Evolutionary conservation across 257 asterid genomes (phyloP).

Genomic region (Schizonepeta tenuifolia): DNA sequence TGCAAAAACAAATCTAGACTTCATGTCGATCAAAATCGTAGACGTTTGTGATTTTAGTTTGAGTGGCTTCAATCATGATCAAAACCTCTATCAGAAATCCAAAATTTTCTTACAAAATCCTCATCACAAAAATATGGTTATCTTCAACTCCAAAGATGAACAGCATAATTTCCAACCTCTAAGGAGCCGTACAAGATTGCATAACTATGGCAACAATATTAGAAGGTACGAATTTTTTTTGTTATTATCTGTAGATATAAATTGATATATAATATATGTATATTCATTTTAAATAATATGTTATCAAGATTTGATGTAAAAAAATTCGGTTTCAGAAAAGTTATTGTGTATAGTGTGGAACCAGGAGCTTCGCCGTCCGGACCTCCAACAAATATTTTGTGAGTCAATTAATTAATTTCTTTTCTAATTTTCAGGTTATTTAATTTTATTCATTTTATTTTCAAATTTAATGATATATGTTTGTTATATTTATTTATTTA

Average conservation of each 20-base stretch:
- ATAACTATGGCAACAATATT: constrained; percentile 9
- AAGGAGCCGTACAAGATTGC: constrained; percentile 24
- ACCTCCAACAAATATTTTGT: constrained; percentile 41
- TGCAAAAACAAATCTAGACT: constrained; percentile 1
- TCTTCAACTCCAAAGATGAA: constrained; percentile 26
- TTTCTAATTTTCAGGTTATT: neutral
- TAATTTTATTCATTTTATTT: too few relatives aligned
- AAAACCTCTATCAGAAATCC: constrained; percentile 12
- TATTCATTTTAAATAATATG: too few relatives aligned
- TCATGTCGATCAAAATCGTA: constrained; percentile 31
- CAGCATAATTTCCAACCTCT: neutral
- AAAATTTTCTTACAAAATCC: constrained; percentile 9
- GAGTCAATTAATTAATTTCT: constrained; percentile 1
- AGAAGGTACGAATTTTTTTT: constrained; percentile 30
- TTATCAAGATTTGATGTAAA: too few relatives aligned
- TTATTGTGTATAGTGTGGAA: constrained; percentile 29
- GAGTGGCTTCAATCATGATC: neutral
- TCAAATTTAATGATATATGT: too few relatives aligned
- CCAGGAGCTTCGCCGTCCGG: constrained; percentile 46
- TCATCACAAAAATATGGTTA: neutral
- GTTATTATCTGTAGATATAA: too few relatives aligned
- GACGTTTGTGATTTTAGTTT: constrained; percentile 5
- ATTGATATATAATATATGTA: too few relatives aligned
- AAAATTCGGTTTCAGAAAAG: constrained; percentile 24
- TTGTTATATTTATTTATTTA: too few relatives aligned